Base-by-base conservation (phyloP, 2,329 filamentous ascomycete genomes). In the Stachybotrys chlorohalonatus region DNA sequence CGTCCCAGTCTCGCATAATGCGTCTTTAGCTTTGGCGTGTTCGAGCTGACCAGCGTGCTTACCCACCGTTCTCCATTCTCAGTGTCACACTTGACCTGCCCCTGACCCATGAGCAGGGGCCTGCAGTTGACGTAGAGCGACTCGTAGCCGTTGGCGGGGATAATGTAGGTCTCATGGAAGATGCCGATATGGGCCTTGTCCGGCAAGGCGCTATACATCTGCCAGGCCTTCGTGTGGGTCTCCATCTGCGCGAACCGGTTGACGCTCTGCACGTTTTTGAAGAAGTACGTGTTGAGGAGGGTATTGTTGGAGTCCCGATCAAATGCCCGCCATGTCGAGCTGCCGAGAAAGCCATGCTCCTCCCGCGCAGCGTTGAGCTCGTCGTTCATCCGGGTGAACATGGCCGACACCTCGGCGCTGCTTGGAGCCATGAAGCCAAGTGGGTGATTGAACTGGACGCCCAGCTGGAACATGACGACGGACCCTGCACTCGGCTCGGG, bases 111-210 rank as follows among this genome's bases (percentile, higher is more conserved):
- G 45, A 75, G 53, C 5, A 66, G 56, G 1, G 73, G 73, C 53
- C 60, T 65, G 58, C 71, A 73, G 56, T 79, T 75, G 7, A 71
- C 58, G 59, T 82, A 81, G 24, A 83, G 68, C 2, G 68, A 75
- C 72, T 84, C 80, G 65, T 77, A 80, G 8, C 67, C 66, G 4
- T 72, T 69, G 3, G 66, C 64, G 1, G 72, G 71, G 6, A 75
- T 73, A 31, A 71, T 66, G 58, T 77, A 82, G 0, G 75, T 73
- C 71, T 84, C 81, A 61, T 84, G 81, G 56, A 71, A 82, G 58
- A 83, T 76, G 6, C 73, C 72, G 30, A 83, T 60, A 57, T 79
- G 70, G 31, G 62, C 59, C 31, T 71, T 61, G 49, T 62, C 63
- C 52, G 62, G 7, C 15, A 32, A 52, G 11, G 31, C 64, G 53